Percentiles rank a stretch among this genome's conserved stretches.
Conservation (phyloP, 1,284 basidiomycete species). For the Puccinia brachypodii region DNA sequence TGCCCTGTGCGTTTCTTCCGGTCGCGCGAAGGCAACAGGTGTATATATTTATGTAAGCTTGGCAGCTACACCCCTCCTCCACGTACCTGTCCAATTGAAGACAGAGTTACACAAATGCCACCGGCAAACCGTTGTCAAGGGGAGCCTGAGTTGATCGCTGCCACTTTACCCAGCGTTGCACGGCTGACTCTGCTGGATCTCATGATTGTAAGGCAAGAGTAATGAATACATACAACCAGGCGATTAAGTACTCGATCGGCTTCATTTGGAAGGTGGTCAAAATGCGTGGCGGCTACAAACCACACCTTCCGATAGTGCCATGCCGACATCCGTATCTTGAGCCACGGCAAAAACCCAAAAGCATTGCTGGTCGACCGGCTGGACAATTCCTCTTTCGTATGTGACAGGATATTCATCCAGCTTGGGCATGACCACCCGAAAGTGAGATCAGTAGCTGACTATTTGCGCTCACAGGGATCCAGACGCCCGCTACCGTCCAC, state of each 20-base stretch:
- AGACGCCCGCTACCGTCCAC: too few species aligned
- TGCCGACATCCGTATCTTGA: slow-evolving; percentile 13
- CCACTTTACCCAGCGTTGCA: neutral
- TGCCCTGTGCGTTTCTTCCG: too few species aligned
- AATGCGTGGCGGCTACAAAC: neutral
- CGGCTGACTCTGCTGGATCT: neutral
- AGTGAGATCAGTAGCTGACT: too few species aligned
- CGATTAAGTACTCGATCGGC: neutral
- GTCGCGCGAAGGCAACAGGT: too few species aligned
- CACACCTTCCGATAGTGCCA: neutral
- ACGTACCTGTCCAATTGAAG: too few species aligned
- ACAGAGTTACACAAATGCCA: too few species aligned
- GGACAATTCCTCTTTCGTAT: too few species aligned
- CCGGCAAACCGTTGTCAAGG: neutral
- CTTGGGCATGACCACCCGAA: neutral
- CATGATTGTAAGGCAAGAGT: neutral
- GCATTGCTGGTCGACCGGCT: neutral
- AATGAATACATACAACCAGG: neutral
- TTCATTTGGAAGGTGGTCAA: neutral
- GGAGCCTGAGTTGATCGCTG: neutral
- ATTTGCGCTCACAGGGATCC: too few species aligned
- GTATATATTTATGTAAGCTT: too few species aligned
- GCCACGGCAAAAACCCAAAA: neutral
- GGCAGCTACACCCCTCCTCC: too few species aligned
- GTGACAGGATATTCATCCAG: neutral